Conservation (phyloP, 805 yeast genomes). For the Suhomyces faveliae region DNA sequence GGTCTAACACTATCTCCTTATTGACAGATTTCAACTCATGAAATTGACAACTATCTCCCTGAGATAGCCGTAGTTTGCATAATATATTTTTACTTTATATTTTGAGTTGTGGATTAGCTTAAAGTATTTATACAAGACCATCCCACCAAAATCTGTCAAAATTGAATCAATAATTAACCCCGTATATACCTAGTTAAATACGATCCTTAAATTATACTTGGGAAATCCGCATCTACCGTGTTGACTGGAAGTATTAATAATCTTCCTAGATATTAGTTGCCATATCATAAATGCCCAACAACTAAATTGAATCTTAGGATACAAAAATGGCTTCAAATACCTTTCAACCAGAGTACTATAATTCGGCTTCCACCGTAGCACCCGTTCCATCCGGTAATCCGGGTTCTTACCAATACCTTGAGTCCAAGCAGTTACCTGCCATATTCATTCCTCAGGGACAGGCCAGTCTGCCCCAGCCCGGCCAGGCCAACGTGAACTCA, state of each 20-base stretch:
- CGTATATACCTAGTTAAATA: not conserved
- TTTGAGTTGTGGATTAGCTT: not conserved
- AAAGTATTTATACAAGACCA: not conserved
- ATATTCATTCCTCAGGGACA: slow-evolving; percentile 5
- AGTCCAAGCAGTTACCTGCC: slow-evolving; percentile 11
- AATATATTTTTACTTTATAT: not conserved
- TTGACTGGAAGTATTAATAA: not conserved
- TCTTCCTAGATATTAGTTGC: not conserved
- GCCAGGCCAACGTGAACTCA: slow-evolving; percentile 1
- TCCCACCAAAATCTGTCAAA: not conserved
- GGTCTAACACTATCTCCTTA: not conserved
- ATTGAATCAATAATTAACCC: not conserved
- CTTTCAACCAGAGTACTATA: slow-evolving; percentile 5
- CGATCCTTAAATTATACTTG: not conserved
- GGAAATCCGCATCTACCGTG: too few species aligned
- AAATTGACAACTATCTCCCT: not conserved
- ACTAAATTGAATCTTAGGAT: not conserved
- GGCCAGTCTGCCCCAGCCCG: not conserved
- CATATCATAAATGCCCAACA: not conserved
- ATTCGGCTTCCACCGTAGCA: not conserved
- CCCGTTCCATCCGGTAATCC: not conserved
- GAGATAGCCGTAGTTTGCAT: slow-evolving; percentile 2
- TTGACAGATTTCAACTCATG: slow-evolving; percentile 6
- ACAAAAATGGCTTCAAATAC: slow-evolving; percentile 6
- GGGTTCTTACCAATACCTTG: slow-evolving; percentile 6